These are phyloP conservation scores for Penicillium hordei DNA, from an alignment of 2,329 filamentous ascomycete species.

Conservation along the genomic window DNA sequence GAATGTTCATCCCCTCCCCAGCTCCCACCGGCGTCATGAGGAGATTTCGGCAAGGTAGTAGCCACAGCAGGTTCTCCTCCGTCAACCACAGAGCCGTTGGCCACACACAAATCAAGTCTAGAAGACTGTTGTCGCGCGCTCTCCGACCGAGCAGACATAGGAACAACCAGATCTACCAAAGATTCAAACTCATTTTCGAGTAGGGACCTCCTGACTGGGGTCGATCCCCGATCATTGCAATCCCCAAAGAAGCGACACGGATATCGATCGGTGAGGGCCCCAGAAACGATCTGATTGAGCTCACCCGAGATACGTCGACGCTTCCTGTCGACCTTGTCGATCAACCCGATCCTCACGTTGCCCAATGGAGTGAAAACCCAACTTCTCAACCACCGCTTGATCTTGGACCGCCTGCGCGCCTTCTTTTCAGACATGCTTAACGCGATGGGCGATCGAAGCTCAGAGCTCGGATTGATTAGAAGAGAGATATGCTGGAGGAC, in stretches of 20 bases:
- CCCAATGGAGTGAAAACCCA: slow-evolving; percentile 2
- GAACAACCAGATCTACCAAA: not conserved
- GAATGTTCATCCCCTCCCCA: not conserved
- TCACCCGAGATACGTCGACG: not conserved
- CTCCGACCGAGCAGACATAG: not conserved
- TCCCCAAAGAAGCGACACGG: not conserved
- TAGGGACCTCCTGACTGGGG: not conserved
- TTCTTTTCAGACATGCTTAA: not conserved
- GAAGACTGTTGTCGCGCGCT: not conserved
- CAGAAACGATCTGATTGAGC: not conserved
- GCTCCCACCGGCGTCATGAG: not conserved
- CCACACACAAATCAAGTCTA: not conserved
- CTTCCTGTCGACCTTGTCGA: not conserved
- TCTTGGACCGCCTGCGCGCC: not conserved
- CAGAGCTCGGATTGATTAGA: not conserved
- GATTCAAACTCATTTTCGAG: not conserved
- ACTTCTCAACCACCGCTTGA: slow-evolving; percentile 3
- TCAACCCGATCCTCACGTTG: not conserved
- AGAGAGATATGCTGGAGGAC: not conserved
- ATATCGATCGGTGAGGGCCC: not conserved
- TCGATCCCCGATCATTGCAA: not conserved
- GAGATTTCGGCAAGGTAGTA: not conserved
- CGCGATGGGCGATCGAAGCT: not conserved
- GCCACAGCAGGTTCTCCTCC: not conserved
- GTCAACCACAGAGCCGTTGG: not conserved